Conservation (phyloP, 2,329 filamentous ascomycete species). For the Colletotrichum kahawae region DNA sequence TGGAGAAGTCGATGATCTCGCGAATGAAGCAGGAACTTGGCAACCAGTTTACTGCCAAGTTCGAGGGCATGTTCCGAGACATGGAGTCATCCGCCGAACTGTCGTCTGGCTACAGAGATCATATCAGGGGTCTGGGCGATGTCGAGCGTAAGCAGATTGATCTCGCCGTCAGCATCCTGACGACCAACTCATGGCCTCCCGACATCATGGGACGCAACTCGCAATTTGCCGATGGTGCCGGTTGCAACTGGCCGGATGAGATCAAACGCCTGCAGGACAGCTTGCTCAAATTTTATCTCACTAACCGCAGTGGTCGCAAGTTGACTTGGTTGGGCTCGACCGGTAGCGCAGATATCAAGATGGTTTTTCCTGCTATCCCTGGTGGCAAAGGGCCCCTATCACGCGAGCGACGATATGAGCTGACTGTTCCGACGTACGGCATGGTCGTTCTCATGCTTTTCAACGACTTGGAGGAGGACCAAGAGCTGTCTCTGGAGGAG, state of each 20-base stretch:
- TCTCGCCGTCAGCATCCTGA: conserved; percentile 83
- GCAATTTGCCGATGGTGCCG: conserved; percentile 52
- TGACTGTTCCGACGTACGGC: conserved; percentile 90
- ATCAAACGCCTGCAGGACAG: conserved; percentile 79
- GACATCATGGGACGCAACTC: conserved; percentile 76
- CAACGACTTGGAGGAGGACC: conserved; percentile 70
- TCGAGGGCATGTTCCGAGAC: conserved; percentile 98
- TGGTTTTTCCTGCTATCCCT: conserved; percentile 76
- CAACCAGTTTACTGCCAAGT: conserved; percentile 88
- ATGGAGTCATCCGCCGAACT: conserved; percentile 88
- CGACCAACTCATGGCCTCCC: conserved; percentile 93
- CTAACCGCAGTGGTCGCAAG: conserved; percentile 85
- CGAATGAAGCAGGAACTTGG: conserved; percentile 98
- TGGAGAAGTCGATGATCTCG: conserved; percentile 93
- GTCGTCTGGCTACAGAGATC: conserved; percentile 75
- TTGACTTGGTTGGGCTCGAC: conserved; percentile 78
- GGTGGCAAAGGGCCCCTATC: conserved; percentile 69
- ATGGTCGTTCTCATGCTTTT: conserved; percentile 92
- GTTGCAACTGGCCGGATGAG: conserved; percentile 76
- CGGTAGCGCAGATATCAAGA: conserved; percentile 83
- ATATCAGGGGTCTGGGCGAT: conserved; percentile 61
- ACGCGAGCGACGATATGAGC: conserved; percentile 78
- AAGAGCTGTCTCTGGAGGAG: conserved; percentile 69
- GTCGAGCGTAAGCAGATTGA: conserved; percentile 70
- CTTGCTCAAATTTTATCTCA: conserved; percentile 88